Evolutionary conservation across 106 monocot genomes (phyloP), one percentile per base, ranked within the genome.

Genomic region (Narthecium ossifragum): DNA sequence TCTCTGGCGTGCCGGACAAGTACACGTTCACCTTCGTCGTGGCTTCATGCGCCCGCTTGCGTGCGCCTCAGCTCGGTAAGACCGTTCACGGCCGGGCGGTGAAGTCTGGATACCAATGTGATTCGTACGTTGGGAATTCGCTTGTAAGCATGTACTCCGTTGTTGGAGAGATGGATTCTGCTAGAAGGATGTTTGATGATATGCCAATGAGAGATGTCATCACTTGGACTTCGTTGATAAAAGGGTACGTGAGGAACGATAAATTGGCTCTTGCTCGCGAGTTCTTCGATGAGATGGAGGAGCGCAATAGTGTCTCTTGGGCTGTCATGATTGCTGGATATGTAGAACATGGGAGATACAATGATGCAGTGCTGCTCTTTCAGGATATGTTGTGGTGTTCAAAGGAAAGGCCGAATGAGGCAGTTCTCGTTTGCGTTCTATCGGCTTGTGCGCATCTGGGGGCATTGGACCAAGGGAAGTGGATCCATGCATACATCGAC

Each of bases 361-460:
- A 31, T 13, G 74, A 78, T 53, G 74, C 70, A 8, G 5, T 83
- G 23, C 25, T 26, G 13, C 29, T 51, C 12, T 83, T 83, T 27
- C 64, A 70, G 20, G 31, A 1, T 20, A 72, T 82, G 81, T 34
- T 83, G 67, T 30, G 28, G 13, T 24, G 12, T 9, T 18, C 51
- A 2, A 36, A 57, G 4, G 48, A 24, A 20, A 48, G 10, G 23
- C 70, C 77, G 7, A 73, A 70, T 31, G 73, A 76, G 51, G 73
- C 69, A 10, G 32, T 65, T 57, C 48, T 77, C 6, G 82, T 77
- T 0, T 65, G 53, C 21, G 57, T 70, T 5, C 46, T 83, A 27
- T 66, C 76, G 6, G 77, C 77, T 14, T 83, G 82, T 49, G 64
- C 82, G 11, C 65, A 73, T 27, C 20, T 77, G 3, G 77, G 82